Evolutionary conservation across 1,284 basidiomycete species (phyloP), one percentile per base, ranked within the genome.

Genomic region (Hemileia vastatrix): DNA sequence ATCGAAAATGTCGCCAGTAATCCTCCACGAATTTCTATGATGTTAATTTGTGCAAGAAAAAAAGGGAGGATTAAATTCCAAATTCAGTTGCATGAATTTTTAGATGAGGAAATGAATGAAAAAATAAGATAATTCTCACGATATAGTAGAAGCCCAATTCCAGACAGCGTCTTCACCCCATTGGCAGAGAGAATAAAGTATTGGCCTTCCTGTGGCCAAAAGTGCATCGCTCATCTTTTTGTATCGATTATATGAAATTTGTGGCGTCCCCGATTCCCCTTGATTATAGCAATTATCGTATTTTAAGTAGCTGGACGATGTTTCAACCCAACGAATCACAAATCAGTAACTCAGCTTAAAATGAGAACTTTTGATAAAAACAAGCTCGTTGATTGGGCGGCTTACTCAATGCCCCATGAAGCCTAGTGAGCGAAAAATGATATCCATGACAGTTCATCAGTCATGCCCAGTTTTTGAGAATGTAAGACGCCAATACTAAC

Each of bases 141-240:
- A 49, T 2, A 60, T 53, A 1, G 57, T 60, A 24, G 49, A 40
- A 4, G 23, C 80, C 72, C 79, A 81, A 63, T 80, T 80, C 77
- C 80, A 81, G 0, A 80, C 76, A 0, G 74, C 72, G 61, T 80
- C 79, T 62, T 79, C 77, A 47, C 78, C 78, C 81, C 82, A 83
- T 69, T 83, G 80, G 57, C 82, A 83, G 27, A 82, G 77, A 6
- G 81, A 80, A 67, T 80, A 83, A 2, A 82, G 74, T 49, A 83
- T 80, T 1, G 78, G 77, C 55, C 67, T 78, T 3, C 77, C 78
- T 0, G 80, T 81, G 0, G 76, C 77, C n/a, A 52, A 52, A 19
- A 84, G 72, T 0, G 82, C 82, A 49, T 81, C 76, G 59, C 77
- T 71, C 83, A 84, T 84, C 3, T 77, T 74, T 3, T 70, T 71